phyloP scores from a whole-genome alignment of 2,329 filamentous ascomycete genomes.

The Cryphonectria nitschkei region DNA sequence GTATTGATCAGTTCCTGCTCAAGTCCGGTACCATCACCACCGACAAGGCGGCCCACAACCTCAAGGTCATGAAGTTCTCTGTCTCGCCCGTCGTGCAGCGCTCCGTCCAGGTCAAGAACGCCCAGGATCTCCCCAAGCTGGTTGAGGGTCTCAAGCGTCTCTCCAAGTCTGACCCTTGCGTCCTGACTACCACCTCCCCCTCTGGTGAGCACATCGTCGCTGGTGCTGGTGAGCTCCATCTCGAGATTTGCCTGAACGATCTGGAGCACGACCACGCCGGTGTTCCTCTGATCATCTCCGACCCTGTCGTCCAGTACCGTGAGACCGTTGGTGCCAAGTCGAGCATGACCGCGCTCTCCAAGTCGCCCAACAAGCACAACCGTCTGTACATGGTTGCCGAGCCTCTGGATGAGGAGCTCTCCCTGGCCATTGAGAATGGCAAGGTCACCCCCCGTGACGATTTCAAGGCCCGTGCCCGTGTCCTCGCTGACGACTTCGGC shows the following conservation, averaged over 20 bases:
- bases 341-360: conserved; percentile 95
- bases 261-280: conserved; percentile 98
- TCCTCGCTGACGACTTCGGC: conserved; percentile 94
- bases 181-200: conserved; percentile 84
- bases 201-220: conserved; percentile 99
- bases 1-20: conserved; percentile 99
- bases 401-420: conserved; percentile 90
- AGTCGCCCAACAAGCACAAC: conserved; percentile 99
- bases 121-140: conserved; percentile 98
- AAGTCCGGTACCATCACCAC: conserved; percentile 99
- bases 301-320: conserved; percentile 98
- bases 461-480: conserved; percentile 96
- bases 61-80: conserved; percentile 99
- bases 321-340: conserved; percentile 87
- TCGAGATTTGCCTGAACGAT: conserved; percentile 99
- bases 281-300: conserved; percentile 96
- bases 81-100: conserved; percentile 98
- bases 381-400: conserved; percentile 95
- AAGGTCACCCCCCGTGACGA: conserved; percentile 96
- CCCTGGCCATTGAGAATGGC: conserved; percentile 86
- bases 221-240: conserved; percentile 98
- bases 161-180: conserved; percentile 99
- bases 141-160: conserved; percentile 99
- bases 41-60: conserved; percentile 96
- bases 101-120: conserved; percentile 99